phyloP scores from a whole-genome alignment of 495 filamentous ascomycete species.

The Penicillium samsonianum region DNA sequence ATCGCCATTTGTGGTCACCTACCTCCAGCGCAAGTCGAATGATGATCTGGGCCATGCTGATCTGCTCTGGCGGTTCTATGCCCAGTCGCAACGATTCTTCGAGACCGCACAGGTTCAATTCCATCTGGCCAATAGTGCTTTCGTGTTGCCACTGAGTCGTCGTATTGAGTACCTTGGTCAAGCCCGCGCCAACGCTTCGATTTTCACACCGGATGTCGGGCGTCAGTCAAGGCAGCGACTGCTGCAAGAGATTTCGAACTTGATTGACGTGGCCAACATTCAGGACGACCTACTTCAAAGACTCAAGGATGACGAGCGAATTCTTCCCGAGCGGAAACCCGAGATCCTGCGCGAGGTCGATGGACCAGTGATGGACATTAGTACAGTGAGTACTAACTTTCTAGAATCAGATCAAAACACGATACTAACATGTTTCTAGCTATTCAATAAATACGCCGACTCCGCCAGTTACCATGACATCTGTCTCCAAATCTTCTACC shows the following conservation, averaged over 20 bases:
- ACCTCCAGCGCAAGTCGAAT: slow-evolving; percentile 70
- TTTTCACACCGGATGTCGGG: slow-evolving; percentile 67
- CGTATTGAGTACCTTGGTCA: slow-evolving; percentile 86
- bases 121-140: slow-evolving; percentile 77
- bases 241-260: slow-evolving; percentile 76
- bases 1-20: slow-evolving; percentile 82
- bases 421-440: slow-evolving; percentile 47
- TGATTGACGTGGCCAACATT: slow-evolving; percentile 91
- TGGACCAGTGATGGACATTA: slow-evolving; percentile 70
- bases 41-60: slow-evolving; percentile 76
- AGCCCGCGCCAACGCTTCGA: slow-evolving; percentile 84
- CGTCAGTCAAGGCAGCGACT: slow-evolving; percentile 76
- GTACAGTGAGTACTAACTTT: slow-evolving; percentile 59
- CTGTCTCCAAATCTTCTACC: slow-evolving; percentile 84
- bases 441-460: slow-evolving; percentile 89
- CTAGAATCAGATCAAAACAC: not conserved
- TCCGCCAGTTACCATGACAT: slow-evolving; percentile 88
- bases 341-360: slow-evolving; percentile 68
- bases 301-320: slow-evolving; percentile 69
- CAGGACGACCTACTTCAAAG: slow-evolving; percentile 89
- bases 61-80: slow-evolving; percentile 89
- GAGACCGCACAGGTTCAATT: slow-evolving; percentile 85
- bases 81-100: slow-evolving; percentile 73
- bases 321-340: slow-evolving; percentile 57
- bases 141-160: slow-evolving; percentile 69